Evolutionary conservation across 192 early-diverging fungal genomes (phyloP), one percentile per base, ranked within the genome.

Genomic region (Anaeromyces robustus): DNA sequence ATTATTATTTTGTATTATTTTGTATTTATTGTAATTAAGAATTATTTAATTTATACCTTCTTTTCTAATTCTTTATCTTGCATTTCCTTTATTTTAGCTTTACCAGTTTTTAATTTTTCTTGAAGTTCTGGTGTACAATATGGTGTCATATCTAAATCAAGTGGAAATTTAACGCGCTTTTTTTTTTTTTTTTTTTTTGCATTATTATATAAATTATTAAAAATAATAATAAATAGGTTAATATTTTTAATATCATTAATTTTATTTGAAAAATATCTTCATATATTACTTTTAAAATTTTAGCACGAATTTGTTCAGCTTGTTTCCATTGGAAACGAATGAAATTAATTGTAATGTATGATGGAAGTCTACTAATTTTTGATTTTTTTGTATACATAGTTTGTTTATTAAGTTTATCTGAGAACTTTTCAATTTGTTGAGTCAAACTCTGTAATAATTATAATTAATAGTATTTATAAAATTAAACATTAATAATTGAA

Each of bases 251-350:
- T n/a, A n/a, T n/a, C n/a, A n/a, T n/a, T n/a, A n/a, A n/a, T n/a
- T n/a, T n/a, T n/a, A n/a, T n/a, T n/a, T n/a, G n/a, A n/a, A n/a
- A n/a, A n/a, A n/a, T n/a, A n/a, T n/a, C n/a, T n/a, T n/a, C n/a
- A 12, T 19, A 29, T 79, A n/a, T n/a, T 29, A 88, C 87, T 82
- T 96, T 95, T 80, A 98, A 85, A 85, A 99, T 98, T 85, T 99
- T 99, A 18, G 96, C 94, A 77, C 92, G 92, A 14, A 94, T 87
- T 32, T 88, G 86, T 80, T 94, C 93, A 13, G 89, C 84, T 0
- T 91, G 84, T 82, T 96, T 97, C 97, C 97, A 99, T 88, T 94
- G 96, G 86, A 98, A 98, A 26, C 97, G 92, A 39, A 96, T 93
- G 85, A 96, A 99, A 16, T 83, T 90, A 29, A 97, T 87, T 0